A percentile compares a stretch with the other conserved stretches of the same genome.
Evolutionary conservation across 2,329 filamentous ascomycete genomes (phyloP).

Genomic region (Colletotrichum falcatum): DNA sequence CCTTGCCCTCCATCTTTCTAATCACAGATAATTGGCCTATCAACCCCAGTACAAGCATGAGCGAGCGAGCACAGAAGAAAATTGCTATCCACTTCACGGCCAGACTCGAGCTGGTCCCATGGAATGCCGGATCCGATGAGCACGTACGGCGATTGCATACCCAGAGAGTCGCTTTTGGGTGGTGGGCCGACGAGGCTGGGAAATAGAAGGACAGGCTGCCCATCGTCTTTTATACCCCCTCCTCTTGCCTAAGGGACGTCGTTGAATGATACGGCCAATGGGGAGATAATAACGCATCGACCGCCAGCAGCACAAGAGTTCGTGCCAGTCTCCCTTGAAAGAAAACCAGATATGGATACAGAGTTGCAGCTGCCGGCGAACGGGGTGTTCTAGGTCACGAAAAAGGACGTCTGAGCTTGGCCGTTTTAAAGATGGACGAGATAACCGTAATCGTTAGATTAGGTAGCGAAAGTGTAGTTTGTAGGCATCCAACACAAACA

Average conservation of each 20-base stretch:
- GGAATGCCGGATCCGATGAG: too few species aligned
- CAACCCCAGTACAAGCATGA: background rate
- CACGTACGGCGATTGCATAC: too few species aligned
- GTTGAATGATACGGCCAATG: constrained; percentile 51
- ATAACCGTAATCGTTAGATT: background rate
- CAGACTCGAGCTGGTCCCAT: too few species aligned
- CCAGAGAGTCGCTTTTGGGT: too few species aligned
- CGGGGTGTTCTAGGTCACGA: constrained; percentile 49
- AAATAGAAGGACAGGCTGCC: constrained; percentile 52
- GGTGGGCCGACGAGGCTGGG: constrained; percentile 54
- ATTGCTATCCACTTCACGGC: too few species aligned
- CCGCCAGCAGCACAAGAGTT: constrained; percentile 42
- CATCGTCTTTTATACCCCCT: too few species aligned
- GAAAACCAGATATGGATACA: constrained; percentile 47
- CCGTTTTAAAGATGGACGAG: background rate
- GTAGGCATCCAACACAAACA: background rate
- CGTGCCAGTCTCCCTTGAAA: constrained; percentile 54
- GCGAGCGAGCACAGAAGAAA: too few species aligned
- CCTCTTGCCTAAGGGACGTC: constrained; percentile 44
- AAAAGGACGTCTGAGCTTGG: constrained; percentile 41
- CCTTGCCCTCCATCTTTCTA: background rate
- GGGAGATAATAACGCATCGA: constrained; percentile 30
- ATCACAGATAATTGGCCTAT: background rate
- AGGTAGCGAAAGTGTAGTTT: too few species aligned
- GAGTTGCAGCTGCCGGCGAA: constrained; percentile 47